phyloP scores from a whole-genome alignment of 192 early-diverging fungal genomes.

The Linnemannia elongata region DNA sequence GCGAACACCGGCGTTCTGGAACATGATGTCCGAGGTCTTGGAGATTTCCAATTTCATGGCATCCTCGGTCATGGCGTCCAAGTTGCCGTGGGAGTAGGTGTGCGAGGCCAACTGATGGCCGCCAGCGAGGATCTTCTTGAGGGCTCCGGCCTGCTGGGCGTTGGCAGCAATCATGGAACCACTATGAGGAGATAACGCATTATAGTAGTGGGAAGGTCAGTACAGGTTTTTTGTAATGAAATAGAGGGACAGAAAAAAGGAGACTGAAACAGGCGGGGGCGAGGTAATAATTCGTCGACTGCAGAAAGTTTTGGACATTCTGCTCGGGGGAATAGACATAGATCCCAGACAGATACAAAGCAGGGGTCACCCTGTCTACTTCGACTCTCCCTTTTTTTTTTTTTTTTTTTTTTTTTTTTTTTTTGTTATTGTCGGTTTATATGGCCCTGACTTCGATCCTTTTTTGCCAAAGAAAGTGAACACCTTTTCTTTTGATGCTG shows the following conservation, averaged over 20 bases:
- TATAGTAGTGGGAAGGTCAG: neutral
- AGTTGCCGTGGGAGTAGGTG: slow-evolving; percentile 64
- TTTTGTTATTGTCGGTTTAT: too few species aligned
- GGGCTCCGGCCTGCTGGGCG: slow-evolving; percentile 22
- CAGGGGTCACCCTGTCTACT: too few species aligned
- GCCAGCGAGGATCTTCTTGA: slow-evolving; percentile 51
- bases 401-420: too few species aligned
- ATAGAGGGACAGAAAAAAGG: neutral
- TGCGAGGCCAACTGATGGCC: slow-evolving; percentile 77
- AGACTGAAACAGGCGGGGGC: neutral
- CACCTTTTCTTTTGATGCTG: too few species aligned
- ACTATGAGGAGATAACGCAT: neutral
- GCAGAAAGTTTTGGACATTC: too few species aligned
- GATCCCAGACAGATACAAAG: too few species aligned
- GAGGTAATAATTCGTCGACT: too few species aligned
- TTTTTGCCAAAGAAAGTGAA: too few species aligned
- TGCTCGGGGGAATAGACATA: too few species aligned
- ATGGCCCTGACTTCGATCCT: too few species aligned
- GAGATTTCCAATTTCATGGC: slow-evolving; percentile 59
- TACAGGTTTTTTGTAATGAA: neutral
- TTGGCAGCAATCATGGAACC: slow-evolving; percentile 34
- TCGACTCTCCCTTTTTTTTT: too few species aligned
- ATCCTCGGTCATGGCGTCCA: slow-evolving; percentile 61
- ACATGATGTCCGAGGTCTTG: slow-evolving; percentile 63
- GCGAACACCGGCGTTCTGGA: slow-evolving; percentile 62